Percentiles rank a stretch among this genome's conserved stretches.
Evolutionary conservation across 441 rosid species (phyloP).

Genomic region (Adansonia rubrostipa): DNA sequence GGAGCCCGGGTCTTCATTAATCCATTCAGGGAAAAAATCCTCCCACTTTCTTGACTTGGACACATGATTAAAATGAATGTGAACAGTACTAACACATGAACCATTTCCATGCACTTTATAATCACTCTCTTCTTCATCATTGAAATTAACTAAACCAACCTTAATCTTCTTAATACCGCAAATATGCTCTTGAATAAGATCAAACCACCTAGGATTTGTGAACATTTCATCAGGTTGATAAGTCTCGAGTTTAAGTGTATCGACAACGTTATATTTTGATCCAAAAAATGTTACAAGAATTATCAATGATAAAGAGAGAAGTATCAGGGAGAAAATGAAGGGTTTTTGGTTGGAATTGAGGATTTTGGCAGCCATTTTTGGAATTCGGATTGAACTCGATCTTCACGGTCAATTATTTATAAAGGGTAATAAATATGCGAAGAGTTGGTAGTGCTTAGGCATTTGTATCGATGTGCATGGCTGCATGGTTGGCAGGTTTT

Average conservation of each 20-base stretch:
- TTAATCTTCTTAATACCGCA: conserved; percentile 40
- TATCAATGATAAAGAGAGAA: conserved; percentile 42
- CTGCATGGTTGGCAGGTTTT: conserved; percentile 8
- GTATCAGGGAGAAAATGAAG: conserved; percentile 42
- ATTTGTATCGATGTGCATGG: background rate
- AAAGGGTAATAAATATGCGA: background rate
- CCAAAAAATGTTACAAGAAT: conserved; percentile 39
- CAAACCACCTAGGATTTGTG: conserved; percentile 47
- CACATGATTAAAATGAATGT: conserved; percentile 46
- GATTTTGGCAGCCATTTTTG: conserved; percentile 43
- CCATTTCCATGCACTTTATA: conserved; percentile 31
- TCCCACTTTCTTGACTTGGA: conserved; percentile 49
- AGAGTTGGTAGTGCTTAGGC: conserved; percentile 33
- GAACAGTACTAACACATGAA: conserved; percentile 32
- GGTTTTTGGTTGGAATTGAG: conserved; percentile 36
- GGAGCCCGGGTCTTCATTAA: conserved; percentile 54
- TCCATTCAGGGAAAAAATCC: conserved; percentile 79
- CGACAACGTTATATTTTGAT: conserved; percentile 26
- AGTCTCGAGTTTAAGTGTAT: background rate
- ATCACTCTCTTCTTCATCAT: conserved; percentile 18
- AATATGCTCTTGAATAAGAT: conserved; percentile 36
- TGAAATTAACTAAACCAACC: conserved; percentile 63
- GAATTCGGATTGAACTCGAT: background rate
- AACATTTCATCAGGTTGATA: conserved; percentile 5
- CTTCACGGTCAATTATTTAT: background rate